Conservation (phyloP, 495 filamentous ascomycete genomes). For the Annulohypoxylon bovei region DNA sequence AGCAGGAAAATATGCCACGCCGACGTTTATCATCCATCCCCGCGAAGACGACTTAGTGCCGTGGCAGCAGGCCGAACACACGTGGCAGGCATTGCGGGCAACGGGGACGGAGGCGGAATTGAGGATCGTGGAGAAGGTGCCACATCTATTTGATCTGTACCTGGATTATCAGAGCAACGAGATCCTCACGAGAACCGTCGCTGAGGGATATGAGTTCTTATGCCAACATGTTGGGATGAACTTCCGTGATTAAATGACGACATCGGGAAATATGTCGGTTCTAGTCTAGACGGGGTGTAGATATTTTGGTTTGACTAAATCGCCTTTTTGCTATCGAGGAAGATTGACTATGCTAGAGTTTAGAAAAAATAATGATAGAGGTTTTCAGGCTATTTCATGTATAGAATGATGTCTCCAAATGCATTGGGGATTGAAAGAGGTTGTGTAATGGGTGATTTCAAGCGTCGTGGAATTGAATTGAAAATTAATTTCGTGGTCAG, state of each 20-base stretch:
- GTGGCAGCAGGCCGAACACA: neutral
- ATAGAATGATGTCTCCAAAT: too few relatives aligned
- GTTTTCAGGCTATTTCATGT: too few relatives aligned
- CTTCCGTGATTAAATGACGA: neutral
- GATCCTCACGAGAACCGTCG: neutral
- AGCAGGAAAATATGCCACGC: neutral
- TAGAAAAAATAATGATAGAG: too few relatives aligned
- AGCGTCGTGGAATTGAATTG: too few relatives aligned
- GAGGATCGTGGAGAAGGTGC: neutral
- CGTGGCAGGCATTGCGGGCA: neutral
- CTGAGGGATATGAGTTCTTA: slow-evolving; percentile 5
- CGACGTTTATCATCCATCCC: slow-evolving; percentile 3
- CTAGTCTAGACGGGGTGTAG: neutral
- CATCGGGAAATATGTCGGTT: neutral
- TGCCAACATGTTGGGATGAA: slow-evolving; percentile 4
- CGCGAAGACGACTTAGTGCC: neutral
- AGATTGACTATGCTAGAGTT: too few relatives aligned
- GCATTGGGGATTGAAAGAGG: too few relatives aligned
- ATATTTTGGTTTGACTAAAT: neutral
- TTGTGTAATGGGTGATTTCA: too few relatives aligned
- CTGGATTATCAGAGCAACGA: neutral
- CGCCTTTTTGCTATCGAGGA: too few relatives aligned
- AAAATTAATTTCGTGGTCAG: too few relatives aligned
- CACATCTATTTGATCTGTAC: slow-evolving; percentile 7
- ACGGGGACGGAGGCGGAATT: neutral